Conservation (phyloP, 2,329 filamentous ascomycete species). For the Talaromyces verruculosus region DNA sequence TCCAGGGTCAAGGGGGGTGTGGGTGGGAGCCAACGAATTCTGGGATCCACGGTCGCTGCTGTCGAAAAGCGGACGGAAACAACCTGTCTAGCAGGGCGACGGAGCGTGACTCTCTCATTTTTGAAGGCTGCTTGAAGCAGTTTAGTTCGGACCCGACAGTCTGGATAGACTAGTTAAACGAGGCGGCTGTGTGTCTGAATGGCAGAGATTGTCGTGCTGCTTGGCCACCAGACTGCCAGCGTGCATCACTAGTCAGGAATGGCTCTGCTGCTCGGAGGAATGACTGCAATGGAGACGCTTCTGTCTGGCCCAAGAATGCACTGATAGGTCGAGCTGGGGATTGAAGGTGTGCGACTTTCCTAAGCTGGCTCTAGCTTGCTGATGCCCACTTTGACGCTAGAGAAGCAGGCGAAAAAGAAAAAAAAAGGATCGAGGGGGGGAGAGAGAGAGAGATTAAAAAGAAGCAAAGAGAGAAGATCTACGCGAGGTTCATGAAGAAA, state of each 20-base stretch:
- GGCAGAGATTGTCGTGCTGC: conserved; percentile 17
- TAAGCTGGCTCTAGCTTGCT: conserved; percentile 8
- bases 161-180: conserved; percentile 36
- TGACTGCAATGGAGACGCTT: not conserved
- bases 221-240: conserved; percentile 9
- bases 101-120: conserved; percentile 20
- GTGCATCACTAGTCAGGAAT: conserved; percentile 12
- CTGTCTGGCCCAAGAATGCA: conserved; percentile 11
- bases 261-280: conserved; percentile 11
- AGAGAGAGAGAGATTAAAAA: not conserved
- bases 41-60: conserved; percentile 11
- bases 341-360: conserved; percentile 15
- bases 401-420: not conserved
- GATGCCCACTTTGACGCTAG: conserved; percentile 5
- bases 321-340: conserved; percentile 14
- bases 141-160: conserved; percentile 35
- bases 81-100: conserved; percentile 17
- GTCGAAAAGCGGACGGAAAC: conserved; percentile 19
- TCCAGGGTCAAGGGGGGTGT: not conserved
- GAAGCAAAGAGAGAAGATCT: conserved; percentile 10
- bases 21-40: conserved; percentile 13
- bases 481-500: not conserved
- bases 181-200: conserved; percentile 35
- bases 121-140: conserved; percentile 24
- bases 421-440: not conserved